Conservation (phyloP, 176 grass and related monocot genomes). For the Saccharum spontaneum region DNA sequence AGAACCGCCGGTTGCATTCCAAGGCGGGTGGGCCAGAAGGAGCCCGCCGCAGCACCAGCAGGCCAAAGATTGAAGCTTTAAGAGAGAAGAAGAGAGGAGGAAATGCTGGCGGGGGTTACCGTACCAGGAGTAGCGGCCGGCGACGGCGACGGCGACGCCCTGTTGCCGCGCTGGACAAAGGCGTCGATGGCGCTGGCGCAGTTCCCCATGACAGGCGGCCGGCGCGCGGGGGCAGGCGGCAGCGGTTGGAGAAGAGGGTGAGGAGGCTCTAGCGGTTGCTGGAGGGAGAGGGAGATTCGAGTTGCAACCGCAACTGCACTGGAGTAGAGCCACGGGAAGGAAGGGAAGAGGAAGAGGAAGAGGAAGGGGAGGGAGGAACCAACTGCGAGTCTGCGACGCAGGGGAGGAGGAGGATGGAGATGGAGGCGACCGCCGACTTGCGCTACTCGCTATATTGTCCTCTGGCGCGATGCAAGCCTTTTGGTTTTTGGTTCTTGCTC, state of each 20-base stretch:
- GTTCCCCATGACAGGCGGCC: constrained; percentile 51
- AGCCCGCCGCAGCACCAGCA: background rate
- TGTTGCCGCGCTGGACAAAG: constrained; percentile 20
- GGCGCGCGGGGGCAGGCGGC: too few relatives aligned
- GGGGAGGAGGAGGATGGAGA: background rate
- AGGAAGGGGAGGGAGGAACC: background rate
- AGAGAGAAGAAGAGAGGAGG: background rate
- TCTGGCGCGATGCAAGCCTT: too few relatives aligned
- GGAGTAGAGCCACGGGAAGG: background rate
- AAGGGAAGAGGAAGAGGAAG: constrained; percentile 17
- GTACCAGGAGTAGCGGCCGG: constrained; percentile 11
- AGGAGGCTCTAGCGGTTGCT: background rate
- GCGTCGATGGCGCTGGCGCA: constrained; percentile 48
- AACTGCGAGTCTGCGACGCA: background rate
- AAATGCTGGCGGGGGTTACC: background rate
- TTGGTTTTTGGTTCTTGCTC: too few relatives aligned
- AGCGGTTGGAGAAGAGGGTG: background rate
- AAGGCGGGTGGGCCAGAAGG: background rate
- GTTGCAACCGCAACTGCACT: background rate
- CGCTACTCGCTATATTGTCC: too few relatives aligned
- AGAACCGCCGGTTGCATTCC: background rate
- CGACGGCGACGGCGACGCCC: background rate
- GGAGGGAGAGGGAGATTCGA: background rate
- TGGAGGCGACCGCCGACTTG: background rate
- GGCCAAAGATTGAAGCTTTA: background rate